These are phyloP conservation scores for Saccharomyces hybrid DNA, from an alignment of 1,139 yeast species.

Conservation along the genomic window DNA sequence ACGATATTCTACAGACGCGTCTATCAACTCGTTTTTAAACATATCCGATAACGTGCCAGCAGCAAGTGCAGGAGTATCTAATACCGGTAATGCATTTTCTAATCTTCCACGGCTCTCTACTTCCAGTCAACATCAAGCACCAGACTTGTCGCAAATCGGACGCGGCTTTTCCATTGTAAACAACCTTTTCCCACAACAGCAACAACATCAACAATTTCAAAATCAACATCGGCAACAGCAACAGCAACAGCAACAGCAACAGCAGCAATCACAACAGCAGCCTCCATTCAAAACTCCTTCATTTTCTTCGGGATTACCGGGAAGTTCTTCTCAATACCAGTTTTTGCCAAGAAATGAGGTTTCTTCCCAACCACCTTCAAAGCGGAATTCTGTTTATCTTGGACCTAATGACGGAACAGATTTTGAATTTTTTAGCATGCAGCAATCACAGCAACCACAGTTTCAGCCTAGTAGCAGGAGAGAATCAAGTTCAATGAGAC, in stretches of 20 bases:
- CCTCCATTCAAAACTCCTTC: slow-evolving; percentile 6
- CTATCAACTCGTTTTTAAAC: slow-evolving; percentile 21
- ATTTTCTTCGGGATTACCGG: slow-evolving; percentile 1
- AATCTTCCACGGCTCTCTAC: background rate
- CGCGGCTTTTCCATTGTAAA: slow-evolving; percentile 36
- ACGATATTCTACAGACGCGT: slow-evolving; percentile 21
- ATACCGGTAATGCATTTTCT: background rate
- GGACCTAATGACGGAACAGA: slow-evolving; percentile 18
- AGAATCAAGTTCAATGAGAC: slow-evolving; percentile 15
- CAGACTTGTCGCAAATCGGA: slow-evolving; percentile 23
- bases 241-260: slow-evolving; percentile 7
- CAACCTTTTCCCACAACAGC: slow-evolving; percentile 21
- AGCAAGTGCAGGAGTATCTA: slow-evolving; percentile 21
- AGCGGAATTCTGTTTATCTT: slow-evolving; percentile 21
- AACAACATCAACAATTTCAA: slow-evolving; percentile 4
- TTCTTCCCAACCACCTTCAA: slow-evolving; percentile 16
- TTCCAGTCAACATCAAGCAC: slow-evolving; percentile 9
- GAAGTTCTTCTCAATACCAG: background rate
- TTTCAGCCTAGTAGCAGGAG: slow-evolving; percentile 8
- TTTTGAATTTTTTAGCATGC: slow-evolving; percentile 17
- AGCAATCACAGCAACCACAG: slow-evolving; percentile 7
- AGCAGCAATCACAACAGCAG: slow-evolving; percentile 11
- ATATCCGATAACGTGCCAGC: slow-evolving; percentile 10
- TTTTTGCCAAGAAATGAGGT: slow-evolving; percentile 3
- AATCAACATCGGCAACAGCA: slow-evolving; percentile 13